Conservation (phyloP, 768 basidiomycete genomes). For the Suillus tomentosus region DNA sequence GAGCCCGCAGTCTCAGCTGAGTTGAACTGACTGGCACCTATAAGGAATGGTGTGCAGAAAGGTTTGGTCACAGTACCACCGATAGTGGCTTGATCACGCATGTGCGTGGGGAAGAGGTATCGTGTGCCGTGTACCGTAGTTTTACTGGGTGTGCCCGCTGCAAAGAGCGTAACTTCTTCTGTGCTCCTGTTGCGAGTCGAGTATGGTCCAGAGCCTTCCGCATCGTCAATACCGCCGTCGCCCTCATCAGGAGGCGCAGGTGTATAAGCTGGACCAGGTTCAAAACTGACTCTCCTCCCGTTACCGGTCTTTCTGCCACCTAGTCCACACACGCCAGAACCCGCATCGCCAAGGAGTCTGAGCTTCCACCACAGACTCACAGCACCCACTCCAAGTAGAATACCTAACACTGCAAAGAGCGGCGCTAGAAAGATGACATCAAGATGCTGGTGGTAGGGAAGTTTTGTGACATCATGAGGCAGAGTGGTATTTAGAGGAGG, state of each 20-base stretch:
- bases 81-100: constrained; percentile 15
- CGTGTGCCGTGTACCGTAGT: constrained; percentile 30
- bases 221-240: constrained; percentile 15
- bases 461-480: constrained; percentile 20
- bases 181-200: constrained; percentile 18
- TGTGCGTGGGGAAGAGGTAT: constrained; percentile 21
- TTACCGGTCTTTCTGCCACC: background rate
- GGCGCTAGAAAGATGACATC: constrained; percentile 32
- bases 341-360: constrained; percentile 4
- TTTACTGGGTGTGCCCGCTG: constrained; percentile 32
- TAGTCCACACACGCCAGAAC: background rate
- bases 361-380: constrained; percentile 17
- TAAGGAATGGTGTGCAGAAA: constrained; percentile 9
- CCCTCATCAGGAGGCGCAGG: constrained; percentile 19
- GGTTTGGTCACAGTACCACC: constrained; percentile 8
- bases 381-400: constrained; percentile 25
- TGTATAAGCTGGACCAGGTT: constrained; percentile 29
- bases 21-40: constrained; percentile 23
- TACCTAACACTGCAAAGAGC: constrained; percentile 28
- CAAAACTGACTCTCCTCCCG: constrained; percentile 16
- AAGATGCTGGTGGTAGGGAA: constrained; percentile 22
- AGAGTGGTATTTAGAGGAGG: constrained; percentile 25
- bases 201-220: constrained; percentile 13
- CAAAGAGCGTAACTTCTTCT: constrained; percentile 30
- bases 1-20: constrained; percentile 26